These are phyloP conservation scores for Umbellularia californica DNA, from an alignment of 164 flowering plant species.

Conservation along the genomic window DNA sequence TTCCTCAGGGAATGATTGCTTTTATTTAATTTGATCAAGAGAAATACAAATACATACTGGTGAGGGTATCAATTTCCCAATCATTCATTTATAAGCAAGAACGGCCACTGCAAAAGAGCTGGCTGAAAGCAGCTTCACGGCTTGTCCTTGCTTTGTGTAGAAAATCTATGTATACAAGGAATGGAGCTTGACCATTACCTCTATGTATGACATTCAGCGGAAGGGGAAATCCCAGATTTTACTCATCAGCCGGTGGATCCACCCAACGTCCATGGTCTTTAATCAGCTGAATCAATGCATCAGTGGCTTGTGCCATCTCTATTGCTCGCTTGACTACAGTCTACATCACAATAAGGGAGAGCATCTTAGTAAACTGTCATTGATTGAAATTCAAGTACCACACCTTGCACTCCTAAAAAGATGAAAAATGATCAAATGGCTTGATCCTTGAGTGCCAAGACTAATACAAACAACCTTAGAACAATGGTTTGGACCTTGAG, in stretches of 20 bases:
- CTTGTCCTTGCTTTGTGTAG: background rate
- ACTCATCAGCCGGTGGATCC: conserved; percentile 82
- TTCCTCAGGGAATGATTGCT: background rate
- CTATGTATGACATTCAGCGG: background rate
- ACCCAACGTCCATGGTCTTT: conserved; percentile 98
- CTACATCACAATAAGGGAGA: conserved; percentile 31
- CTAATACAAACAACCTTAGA: too few relatives aligned
- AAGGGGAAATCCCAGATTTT: conserved; percentile 9
- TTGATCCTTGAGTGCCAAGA: background rate
- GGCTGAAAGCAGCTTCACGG: background rate
- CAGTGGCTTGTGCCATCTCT: conserved; percentile 82
- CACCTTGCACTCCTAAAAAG: background rate
- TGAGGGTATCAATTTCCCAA: background rate
- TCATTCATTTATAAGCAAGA: background rate
- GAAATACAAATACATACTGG: background rate
- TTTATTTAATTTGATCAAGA: background rate
- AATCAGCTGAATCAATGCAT: conserved; percentile 87
- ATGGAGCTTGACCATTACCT: conserved; percentile 3
- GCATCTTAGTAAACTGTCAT: background rate
- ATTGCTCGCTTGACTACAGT: conserved; percentile 88
- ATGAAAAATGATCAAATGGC: background rate
- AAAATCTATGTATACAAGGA: conserved; percentile 1
- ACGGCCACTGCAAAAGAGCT: background rate
- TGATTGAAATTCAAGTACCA: background rate
- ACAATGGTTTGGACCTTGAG: too few relatives aligned